Conservation (phyloP, 805 yeast species). For the Wickerhamomyces hampshirensis region DNA sequence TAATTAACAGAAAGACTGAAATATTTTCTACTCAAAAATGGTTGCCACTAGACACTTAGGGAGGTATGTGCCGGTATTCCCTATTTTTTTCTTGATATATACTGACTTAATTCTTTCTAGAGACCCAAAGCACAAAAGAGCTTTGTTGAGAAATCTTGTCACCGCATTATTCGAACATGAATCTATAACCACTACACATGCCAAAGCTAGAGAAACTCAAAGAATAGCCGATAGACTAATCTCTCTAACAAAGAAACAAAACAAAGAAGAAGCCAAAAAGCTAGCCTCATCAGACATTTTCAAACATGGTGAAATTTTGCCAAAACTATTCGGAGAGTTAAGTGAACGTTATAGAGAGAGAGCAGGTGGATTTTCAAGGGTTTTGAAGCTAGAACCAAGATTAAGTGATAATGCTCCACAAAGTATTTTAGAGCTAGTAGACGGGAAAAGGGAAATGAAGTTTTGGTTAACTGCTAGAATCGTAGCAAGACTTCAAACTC, state of each 20-base stretch:
- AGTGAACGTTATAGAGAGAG: slow-evolving; percentile 59
- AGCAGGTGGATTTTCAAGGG: slow-evolving; percentile 80
- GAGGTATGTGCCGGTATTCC: slow-evolving; percentile 9
- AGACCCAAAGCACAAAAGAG: slow-evolving; percentile 27
- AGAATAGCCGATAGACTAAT: slow-evolving; percentile 59
- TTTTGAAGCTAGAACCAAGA: slow-evolving; percentile 79
- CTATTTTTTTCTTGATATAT: not conserved
- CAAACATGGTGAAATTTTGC: slow-evolving; percentile 45
- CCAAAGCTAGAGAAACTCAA: slow-evolving; percentile 70
- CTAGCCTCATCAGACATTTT: slow-evolving; percentile 38
- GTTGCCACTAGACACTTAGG: slow-evolving; percentile 23
- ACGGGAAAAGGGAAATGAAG: slow-evolving; percentile 63
- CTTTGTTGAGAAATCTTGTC: slow-evolving; percentile 59
- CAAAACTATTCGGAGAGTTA: slow-evolving; percentile 65
- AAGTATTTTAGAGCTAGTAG: slow-evolving; percentile 83
- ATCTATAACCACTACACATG: slow-evolving; percentile 65
- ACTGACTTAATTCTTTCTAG: slow-evolving; percentile 13
- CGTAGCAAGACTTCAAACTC: slow-evolving; percentile 74
- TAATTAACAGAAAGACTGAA: too few species aligned
- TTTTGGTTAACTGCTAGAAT: slow-evolving; percentile 75
- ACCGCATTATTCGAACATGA: slow-evolving; percentile 67
- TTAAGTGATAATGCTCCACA: slow-evolving; percentile 88
- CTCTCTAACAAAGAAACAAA: slow-evolving; percentile 47
- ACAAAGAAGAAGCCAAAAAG: slow-evolving; percentile 24
- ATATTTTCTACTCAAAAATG: slow-evolving; percentile 8